phyloP scores from a whole-genome alignment of 495 filamentous ascomycete genomes.

The Cladorrhinum samala region DNA sequence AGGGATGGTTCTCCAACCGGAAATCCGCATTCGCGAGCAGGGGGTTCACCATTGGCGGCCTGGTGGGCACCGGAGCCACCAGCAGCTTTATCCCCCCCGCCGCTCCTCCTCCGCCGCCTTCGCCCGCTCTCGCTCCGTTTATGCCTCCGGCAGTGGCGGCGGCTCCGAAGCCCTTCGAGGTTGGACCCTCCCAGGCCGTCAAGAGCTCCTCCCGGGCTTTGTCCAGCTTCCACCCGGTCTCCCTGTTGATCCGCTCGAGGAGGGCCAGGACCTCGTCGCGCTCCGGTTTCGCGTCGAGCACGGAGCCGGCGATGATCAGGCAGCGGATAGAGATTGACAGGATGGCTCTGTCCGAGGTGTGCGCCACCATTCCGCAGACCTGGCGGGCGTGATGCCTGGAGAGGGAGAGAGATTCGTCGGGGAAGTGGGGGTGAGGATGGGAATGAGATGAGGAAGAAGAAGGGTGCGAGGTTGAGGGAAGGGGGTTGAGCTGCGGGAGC shows the following conservation, averaged over 20 bases:
- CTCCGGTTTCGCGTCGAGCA: constrained; percentile 58
- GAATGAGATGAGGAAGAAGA: not conserved
- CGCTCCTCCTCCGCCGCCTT: not conserved
- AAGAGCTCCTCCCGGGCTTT: constrained; percentile 64
- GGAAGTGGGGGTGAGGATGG: constrained; percentile 33
- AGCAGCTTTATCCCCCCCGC: not conserved
- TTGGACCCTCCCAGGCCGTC: constrained; percentile 69
- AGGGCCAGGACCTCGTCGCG: constrained; percentile 81
- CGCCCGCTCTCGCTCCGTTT: too few relatives aligned
- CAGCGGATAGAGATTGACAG: constrained; percentile 71
- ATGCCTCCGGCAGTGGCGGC: too few relatives aligned
- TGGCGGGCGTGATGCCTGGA: constrained; percentile 68
- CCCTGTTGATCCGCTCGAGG: constrained; percentile 64
- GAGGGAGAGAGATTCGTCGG: constrained; percentile 61
- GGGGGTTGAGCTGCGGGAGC: constrained; percentile 73
- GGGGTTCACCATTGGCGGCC: not conserved
- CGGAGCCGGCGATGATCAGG: constrained; percentile 72
- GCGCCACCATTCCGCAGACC: constrained; percentile 82
- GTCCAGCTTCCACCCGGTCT: constrained; percentile 71
- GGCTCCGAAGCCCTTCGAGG: too few relatives aligned
- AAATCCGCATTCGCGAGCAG: not conserved
- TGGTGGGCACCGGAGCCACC: not conserved
- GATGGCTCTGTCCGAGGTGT: constrained; percentile 74
- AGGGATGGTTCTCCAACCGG: not conserved
- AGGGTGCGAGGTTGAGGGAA: too few relatives aligned